Conservation (phyloP, 169 alveolate species). For the Besnoitia besnoiti region DNA sequence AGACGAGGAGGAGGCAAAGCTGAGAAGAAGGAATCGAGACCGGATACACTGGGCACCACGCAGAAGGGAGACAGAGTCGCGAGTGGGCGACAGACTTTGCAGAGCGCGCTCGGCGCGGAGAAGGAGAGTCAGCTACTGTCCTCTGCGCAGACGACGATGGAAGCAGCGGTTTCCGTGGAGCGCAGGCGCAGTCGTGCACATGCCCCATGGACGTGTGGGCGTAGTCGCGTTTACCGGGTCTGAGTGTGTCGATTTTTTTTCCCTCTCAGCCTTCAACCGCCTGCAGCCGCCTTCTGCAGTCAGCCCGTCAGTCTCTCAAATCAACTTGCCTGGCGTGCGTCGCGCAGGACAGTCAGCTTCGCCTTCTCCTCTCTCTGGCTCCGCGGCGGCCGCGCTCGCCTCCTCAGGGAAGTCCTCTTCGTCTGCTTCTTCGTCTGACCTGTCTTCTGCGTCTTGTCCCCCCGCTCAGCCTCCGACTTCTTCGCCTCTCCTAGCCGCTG, state of each 20-base stretch:
- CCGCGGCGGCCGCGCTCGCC: background rate
- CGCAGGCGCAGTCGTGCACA: no score
- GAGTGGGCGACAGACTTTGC: no score
- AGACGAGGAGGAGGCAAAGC: no score
- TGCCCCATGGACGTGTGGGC: no score
- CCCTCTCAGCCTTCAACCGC: constrained; percentile 3
- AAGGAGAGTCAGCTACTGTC: no score
- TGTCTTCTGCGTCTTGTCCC: background rate
- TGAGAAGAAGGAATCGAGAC: no score
- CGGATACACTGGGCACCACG: no score
- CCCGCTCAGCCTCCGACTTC: background rate
- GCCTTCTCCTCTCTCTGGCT: background rate
- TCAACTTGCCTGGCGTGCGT: background rate
- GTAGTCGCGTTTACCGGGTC: background rate
- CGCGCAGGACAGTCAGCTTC: no score
- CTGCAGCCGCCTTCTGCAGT: constrained; percentile 40
- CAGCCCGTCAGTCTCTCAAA: background rate
- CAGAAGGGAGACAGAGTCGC: no score
- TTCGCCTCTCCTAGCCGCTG: background rate
- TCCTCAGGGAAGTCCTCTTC: background rate
- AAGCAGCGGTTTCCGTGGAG: no score
- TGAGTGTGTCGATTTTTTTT: background rate
- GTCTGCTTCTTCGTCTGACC: background rate
- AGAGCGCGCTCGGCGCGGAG: no score
- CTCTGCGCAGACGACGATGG: no score